These are phyloP conservation scores for Halenospora varia DNA, from an alignment of 495 filamentous ascomycete species.

Conservation along the genomic window DNA sequence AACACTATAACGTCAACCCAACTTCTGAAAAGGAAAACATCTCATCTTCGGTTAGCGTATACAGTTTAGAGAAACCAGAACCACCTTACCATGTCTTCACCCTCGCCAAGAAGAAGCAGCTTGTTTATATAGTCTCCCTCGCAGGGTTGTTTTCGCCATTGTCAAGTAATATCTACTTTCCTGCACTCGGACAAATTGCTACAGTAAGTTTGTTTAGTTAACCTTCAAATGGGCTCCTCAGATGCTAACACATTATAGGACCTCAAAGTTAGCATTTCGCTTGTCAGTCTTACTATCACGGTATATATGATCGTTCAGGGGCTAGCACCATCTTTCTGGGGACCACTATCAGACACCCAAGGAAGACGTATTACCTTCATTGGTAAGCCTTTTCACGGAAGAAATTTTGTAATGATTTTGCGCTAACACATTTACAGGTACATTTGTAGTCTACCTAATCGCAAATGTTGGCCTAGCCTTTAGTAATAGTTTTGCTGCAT, in stretches of 20 bases:
- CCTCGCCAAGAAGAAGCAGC: conserved; percentile 27
- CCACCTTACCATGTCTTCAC: conserved; percentile 30
- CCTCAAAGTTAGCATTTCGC: conserved; percentile 26
- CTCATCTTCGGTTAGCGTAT: conserved; percentile 3
- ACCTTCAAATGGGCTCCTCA: neutral
- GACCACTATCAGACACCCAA: conserved; percentile 52
- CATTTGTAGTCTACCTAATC: conserved; percentile 51
- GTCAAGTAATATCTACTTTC: conserved; percentile 39
- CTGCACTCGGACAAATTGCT: conserved; percentile 24
- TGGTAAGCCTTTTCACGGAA: conserved; percentile 1
- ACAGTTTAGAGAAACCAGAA: conserved; percentile 16
- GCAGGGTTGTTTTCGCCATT: conserved; percentile 31
- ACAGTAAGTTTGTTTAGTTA: neutral
- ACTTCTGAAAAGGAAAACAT: too few relatives aligned
- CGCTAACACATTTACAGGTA: conserved; percentile 20
- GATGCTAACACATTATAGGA: conserved; percentile 21
- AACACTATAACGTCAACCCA: too few relatives aligned
- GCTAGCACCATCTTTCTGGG: conserved; percentile 31
- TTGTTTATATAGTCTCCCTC: conserved; percentile 34
- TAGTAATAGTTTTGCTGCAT: conserved; percentile 49
- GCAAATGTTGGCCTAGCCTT: conserved; percentile 60
- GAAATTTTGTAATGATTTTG: neutral
- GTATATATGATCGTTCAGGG: conserved; percentile 32
- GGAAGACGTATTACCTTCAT: conserved; percentile 58
- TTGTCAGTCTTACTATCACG: conserved; percentile 36